These are phyloP conservation scores for Pleoardoris graminearum DNA, from an alignment of 2,329 filamentous ascomycete genomes.

Conservation along the genomic window DNA sequence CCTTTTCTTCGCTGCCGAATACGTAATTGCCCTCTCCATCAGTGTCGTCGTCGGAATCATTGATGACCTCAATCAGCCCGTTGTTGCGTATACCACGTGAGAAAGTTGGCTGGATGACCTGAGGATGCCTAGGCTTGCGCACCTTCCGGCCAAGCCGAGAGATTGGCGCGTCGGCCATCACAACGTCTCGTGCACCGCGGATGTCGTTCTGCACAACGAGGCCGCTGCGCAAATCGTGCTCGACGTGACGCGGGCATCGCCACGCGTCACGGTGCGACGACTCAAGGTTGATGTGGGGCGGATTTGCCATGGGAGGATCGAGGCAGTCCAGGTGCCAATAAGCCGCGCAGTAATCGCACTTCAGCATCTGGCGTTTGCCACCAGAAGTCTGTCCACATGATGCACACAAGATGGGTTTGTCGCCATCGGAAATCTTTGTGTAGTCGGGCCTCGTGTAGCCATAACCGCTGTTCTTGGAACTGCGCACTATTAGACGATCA, in stretches of 20 bases:
- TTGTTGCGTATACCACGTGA: conserved; percentile 64
- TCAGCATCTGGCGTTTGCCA: conserved; percentile 72
- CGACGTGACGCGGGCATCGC: conserved; percentile 86
- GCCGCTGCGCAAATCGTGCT: conserved; percentile 65
- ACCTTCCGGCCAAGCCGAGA: conserved; percentile 46
- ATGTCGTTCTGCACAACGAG: conserved; percentile 39
- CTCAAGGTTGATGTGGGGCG: conserved; percentile 61
- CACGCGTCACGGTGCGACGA: conserved; percentile 69
- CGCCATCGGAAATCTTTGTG: conserved; percentile 69
- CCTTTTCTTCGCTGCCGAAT: conserved; percentile 48
- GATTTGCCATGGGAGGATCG: conserved; percentile 78
- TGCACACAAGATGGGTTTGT: conserved; percentile 77
- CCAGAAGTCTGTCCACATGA: conserved; percentile 70
- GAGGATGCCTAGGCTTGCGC: conserved; percentile 55
- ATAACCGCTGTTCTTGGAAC: conserved; percentile 45
- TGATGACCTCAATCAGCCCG: conserved; percentile 52
- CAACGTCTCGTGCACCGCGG: conserved; percentile 30
- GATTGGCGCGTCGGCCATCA: conserved; percentile 34
- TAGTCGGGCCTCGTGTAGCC: conserved; percentile 47
- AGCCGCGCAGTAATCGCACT: conserved; percentile 80
- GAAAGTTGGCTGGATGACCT: conserved; percentile 53
- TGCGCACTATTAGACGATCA: conserved; percentile 36
- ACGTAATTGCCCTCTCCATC: conserved; percentile 49
- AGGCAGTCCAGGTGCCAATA: conserved; percentile 94
- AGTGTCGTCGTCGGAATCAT: conserved; percentile 49